phyloP scores from a whole-genome alignment of 306 rosid species.

The Carpinus fangiana region DNA sequence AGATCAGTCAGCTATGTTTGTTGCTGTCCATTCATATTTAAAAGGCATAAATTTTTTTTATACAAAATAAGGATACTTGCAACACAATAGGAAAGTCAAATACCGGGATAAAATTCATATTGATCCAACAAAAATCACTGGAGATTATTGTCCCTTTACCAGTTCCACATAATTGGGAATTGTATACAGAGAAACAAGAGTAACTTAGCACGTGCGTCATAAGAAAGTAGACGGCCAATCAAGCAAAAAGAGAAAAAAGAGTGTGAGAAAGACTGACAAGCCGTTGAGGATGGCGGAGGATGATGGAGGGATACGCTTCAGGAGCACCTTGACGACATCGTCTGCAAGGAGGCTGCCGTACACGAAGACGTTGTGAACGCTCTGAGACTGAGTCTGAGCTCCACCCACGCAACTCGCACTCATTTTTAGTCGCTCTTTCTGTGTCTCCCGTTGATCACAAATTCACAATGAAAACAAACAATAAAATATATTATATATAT shows the following conservation, averaged over 20 bases:
- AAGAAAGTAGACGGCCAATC: background rate
- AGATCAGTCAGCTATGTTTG: background rate
- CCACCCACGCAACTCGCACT: slow-evolving; percentile 11
- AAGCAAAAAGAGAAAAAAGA: background rate
- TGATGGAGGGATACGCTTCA: slow-evolving; percentile 67
- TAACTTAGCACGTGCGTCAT: background rate
- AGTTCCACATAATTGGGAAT: background rate
- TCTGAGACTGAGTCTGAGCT: slow-evolving; percentile 7
- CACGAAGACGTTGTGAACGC: slow-evolving; percentile 72
- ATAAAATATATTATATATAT: no score
- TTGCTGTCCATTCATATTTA: no score
- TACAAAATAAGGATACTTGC: background rate
- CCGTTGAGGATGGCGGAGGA: slow-evolving; percentile 52
- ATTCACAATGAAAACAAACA: no score
- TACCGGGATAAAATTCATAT: background rate
- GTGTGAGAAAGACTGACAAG: slow-evolving; percentile 45
- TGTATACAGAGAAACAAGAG: background rate
- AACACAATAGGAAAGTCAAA: background rate
- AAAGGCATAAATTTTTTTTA: no score
- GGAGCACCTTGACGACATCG: slow-evolving; percentile 65
- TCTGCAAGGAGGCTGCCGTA: slow-evolving; percentile 84
- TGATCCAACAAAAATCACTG: background rate
- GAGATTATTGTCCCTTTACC: background rate
- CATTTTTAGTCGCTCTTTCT: slow-evolving; percentile 20
- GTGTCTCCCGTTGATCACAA: background rate